Percentiles rank a stretch among this genome's conserved stretches.
These are phyloP conservation scores for Rutstroemia sp. DNA, from an alignment of 2,329 filamentous ascomycete genomes.

Conservation along the genomic window DNA sequence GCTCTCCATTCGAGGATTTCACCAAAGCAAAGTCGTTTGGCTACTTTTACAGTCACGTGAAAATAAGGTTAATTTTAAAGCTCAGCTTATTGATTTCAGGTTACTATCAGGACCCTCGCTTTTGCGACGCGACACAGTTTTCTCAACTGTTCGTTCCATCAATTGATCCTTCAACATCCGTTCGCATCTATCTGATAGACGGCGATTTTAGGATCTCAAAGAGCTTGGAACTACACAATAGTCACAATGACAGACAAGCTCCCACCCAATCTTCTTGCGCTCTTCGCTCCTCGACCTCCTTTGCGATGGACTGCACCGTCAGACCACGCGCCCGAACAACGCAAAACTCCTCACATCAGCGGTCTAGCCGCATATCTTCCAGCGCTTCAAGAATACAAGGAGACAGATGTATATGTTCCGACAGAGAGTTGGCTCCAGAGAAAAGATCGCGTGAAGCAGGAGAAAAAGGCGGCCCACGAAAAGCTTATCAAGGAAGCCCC, in stretches of 20 bases:
- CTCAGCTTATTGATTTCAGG: slow-evolving; percentile 3
- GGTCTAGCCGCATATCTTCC: slow-evolving; percentile 71
- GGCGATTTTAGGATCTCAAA: background rate
- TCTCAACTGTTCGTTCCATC: background rate
- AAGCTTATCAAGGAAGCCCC: slow-evolving; percentile 33
- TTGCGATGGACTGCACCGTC: slow-evolving; percentile 80
- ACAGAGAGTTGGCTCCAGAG: slow-evolving; percentile 91
- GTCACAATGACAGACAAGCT: slow-evolving; percentile 88
- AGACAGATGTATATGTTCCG: slow-evolving; percentile 66
- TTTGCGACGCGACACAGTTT: slow-evolving; percentile 4
- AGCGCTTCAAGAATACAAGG: slow-evolving; percentile 68
- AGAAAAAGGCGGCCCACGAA: slow-evolving; percentile 66
- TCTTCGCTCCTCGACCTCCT: slow-evolving; percentile 90
- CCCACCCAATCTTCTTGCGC: slow-evolving; percentile 81
- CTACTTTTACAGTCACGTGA: no score
- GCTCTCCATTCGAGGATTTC: no score
- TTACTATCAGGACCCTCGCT: background rate
- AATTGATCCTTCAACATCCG: background rate
- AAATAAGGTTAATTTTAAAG: background rate
- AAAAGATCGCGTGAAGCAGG: slow-evolving; percentile 73
- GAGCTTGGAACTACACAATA: background rate
- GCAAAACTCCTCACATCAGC: slow-evolving; percentile 63
- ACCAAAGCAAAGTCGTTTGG: no score
- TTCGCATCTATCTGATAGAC: background rate
- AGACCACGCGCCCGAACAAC: slow-evolving; percentile 77